Evolutionary conservation across 495 filamentous ascomycete genomes (phyloP).

Genomic region (Penicillium riverlandense): DNA sequence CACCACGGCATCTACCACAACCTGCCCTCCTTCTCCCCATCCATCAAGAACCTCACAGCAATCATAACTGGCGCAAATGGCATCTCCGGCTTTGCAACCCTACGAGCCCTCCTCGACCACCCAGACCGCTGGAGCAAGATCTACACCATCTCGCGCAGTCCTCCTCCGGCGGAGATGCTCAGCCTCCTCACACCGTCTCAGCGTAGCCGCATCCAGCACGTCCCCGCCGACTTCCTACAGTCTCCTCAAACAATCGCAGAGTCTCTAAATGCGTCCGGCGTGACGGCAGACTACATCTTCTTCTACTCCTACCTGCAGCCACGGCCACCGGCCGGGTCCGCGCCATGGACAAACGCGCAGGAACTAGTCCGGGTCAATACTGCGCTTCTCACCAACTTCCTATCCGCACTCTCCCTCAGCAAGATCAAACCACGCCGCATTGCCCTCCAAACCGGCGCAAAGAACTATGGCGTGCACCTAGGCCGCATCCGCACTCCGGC

Average conservation of each 20-base stretch:
- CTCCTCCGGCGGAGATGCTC: constrained; percentile 19
- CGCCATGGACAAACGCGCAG: constrained; percentile 33
- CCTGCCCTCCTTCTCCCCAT: constrained; percentile 1
- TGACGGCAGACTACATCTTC: constrained; percentile 38
- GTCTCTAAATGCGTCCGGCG: constrained; percentile 17
- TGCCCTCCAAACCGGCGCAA: constrained; percentile 44
- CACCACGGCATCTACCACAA: not conserved
- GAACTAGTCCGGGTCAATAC: constrained; percentile 31
- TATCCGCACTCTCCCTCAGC: constrained; percentile 28
- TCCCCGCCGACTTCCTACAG: constrained; percentile 38
- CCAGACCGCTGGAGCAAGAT: constrained; percentile 43
- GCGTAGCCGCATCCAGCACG: constrained; percentile 26
- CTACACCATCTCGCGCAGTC: constrained; percentile 35
- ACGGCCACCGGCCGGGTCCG: constrained; percentile 22
- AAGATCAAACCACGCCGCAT: constrained; percentile 35
- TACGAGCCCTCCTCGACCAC: constrained; percentile 30
- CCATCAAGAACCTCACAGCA: constrained; percentile 31
- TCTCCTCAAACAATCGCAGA: constrained; percentile 28
- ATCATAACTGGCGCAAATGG: constrained; percentile 47
- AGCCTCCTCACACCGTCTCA: constrained; percentile 1
- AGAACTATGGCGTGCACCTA: constrained; percentile 44
- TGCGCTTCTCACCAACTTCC: constrained; percentile 37
- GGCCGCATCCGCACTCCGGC: constrained; percentile 33
- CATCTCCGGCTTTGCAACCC: constrained; percentile 39
- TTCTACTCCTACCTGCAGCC: constrained; percentile 47